Base-by-base conservation (phyloP, 441 rosid genomes). In the Populus hybrid region DNA sequence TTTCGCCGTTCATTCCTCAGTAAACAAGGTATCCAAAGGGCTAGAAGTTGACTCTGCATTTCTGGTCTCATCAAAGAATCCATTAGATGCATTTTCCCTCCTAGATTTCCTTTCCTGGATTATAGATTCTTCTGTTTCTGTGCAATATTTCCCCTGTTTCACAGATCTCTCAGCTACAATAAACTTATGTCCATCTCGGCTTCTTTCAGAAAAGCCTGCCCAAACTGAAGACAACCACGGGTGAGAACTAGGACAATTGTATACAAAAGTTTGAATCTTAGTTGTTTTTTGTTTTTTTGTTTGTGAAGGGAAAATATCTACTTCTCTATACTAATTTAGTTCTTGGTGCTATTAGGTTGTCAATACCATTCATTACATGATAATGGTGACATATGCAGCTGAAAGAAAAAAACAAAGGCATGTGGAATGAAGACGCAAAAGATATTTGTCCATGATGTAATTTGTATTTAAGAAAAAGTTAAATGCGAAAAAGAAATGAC, bases 141-240 rank as follows among this genome's bases (percentile, higher is more conserved):
- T 77, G 79, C 97, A 86, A 84, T 86, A 87, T 77, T 81, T 80
- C 46, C 72, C 86, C 87, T 87, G 94, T 81, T 88, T 92, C 40
- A 70, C 71, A 0, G 92, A 90, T 81, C 68, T 93, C 79, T 90
- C 97, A 1, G 95, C 97, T 69, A 95, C 97, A 76, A 89, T 76
- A 84, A 87, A 95, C 82, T 95, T 95, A 87, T 85, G 90, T 32
- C 98, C 97, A 42, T 94, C 93, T 1, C 93, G 96, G 28, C 40
- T 80, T 85, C 93, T 90, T 84, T 93, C 97, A n/a, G 98, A 80
- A 84, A 95, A 91, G 21, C 97, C 97, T 76, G 98, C 98, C 99
- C 99, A 95, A 77, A 94, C 99, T 95, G 94, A 71, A 79, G 28
- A 65, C 20, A 70, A 30, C 16, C 42, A 0, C 12, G 20, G 10